Conservation (phyloP, 192 early-diverging fungal species). For the Entrophospora sp. region DNA sequence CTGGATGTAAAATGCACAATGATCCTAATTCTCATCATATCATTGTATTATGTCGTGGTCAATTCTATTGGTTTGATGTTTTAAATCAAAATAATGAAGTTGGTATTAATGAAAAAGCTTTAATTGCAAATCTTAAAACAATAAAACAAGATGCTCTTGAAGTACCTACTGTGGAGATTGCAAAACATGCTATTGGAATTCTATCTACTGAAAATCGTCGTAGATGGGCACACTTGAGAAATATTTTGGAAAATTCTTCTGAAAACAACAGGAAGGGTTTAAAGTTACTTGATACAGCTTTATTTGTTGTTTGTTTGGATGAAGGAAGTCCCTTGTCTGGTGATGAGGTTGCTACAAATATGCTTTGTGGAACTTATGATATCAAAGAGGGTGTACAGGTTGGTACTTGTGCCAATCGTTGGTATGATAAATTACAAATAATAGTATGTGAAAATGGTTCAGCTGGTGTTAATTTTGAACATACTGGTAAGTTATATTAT, state of each 20-base stretch:
- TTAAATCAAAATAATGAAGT: constrained; percentile 47
- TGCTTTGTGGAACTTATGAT: constrained; percentile 41
- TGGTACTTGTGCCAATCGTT: constrained; percentile 61
- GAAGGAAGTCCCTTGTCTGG: constrained; percentile 40
- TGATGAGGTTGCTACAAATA: constrained; percentile 36
- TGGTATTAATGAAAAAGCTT: constrained; percentile 47
- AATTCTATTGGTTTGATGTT: constrained; percentile 69
- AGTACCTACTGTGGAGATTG: constrained; percentile 39
- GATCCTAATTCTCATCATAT: constrained; percentile 44
- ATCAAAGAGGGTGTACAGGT: constrained; percentile 35
- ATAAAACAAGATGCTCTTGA: constrained; percentile 45
- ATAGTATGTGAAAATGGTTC: constrained; percentile 71
- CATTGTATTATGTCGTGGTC: constrained; percentile 61
- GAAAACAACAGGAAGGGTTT: constrained; percentile 41
- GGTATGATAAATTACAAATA: constrained; percentile 77
- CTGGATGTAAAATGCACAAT: constrained; percentile 31
- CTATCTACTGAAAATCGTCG: constrained; percentile 71
- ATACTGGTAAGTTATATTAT: constrained; percentile 41
- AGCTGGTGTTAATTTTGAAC: constrained; percentile 88
- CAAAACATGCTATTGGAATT: constrained; percentile 55
- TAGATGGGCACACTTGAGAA: constrained; percentile 60
- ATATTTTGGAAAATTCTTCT: constrained; percentile 41
- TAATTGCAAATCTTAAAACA: constrained; percentile 59
- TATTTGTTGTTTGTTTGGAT: constrained; percentile 74
- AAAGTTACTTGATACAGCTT: constrained; percentile 51